Percentiles rank a stretch among this genome's conserved stretches.
Evolutionary conservation across 108 stramenopile species (phyloP).

Genomic region (Nitzschia sp.): DNA sequence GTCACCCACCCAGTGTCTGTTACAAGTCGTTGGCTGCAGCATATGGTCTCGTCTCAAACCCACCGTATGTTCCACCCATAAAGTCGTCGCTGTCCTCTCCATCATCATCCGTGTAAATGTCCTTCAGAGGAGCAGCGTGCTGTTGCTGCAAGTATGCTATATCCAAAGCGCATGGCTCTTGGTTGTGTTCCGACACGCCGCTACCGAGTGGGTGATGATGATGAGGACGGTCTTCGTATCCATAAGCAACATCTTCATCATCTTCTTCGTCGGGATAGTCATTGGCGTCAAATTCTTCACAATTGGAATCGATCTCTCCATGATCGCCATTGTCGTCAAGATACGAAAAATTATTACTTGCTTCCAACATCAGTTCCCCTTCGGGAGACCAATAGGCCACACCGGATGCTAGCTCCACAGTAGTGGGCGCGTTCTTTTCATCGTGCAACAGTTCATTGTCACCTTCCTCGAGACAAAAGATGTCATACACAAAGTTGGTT

Average conservation of each 20-base stretch:
- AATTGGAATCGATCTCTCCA: constrained; percentile 48
- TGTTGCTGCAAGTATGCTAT: too few relatives aligned
- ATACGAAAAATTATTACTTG: background rate
- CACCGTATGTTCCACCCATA: too few relatives aligned
- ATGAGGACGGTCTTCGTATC: constrained; percentile 11
- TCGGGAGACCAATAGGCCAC: constrained; percentile 75
- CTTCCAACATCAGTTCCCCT: constrained; percentile 71
- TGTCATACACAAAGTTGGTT: constrained; percentile 45
- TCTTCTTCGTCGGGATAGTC: constrained; percentile 54
- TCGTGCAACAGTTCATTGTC: background rate
- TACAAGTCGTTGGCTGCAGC: too few relatives aligned
- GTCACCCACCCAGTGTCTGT: too few relatives aligned
- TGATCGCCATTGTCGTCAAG: constrained; percentile 11
- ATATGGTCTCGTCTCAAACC: too few relatives aligned
- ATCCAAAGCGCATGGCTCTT: background rate
- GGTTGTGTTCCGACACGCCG: background rate
- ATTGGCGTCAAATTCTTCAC: constrained; percentile 44
- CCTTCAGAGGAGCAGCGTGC: too few relatives aligned
- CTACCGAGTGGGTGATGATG: too few relatives aligned
- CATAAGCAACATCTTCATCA: background rate
- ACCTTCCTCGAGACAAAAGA: constrained; percentile 38
- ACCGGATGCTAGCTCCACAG: constrained; percentile 60
- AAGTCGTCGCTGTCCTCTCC: too few relatives aligned
- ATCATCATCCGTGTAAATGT: too few relatives aligned
- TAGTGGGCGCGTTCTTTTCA: constrained; percentile 6